Conservation (phyloP, 1,284 basidiomycete species). For the Microstroma glucosiphilum region DNA sequence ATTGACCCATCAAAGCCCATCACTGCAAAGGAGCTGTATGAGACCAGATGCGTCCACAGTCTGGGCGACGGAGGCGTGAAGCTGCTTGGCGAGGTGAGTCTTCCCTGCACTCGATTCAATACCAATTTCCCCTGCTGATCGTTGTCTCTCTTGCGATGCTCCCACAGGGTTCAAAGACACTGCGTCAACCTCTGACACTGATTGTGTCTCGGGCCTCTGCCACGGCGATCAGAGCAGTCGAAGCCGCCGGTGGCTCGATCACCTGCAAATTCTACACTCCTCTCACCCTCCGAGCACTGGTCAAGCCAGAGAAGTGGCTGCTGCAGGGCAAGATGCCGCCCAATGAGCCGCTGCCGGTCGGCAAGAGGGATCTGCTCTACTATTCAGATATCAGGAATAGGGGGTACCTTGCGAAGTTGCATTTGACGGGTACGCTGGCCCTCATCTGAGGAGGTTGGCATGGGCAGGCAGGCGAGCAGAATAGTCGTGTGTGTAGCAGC, state of each 20-base stretch:
- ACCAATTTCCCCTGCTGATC: neutral
- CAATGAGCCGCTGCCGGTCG: slow-evolving; percentile 34
- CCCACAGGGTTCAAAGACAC: slow-evolving; percentile 61
- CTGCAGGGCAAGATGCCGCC: slow-evolving; percentile 30
- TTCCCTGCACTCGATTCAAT: slow-evolving; percentile 55
- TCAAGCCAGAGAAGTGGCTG: slow-evolving; percentile 57
- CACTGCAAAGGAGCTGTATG: slow-evolving; percentile 74
- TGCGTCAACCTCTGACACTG: slow-evolving; percentile 72
- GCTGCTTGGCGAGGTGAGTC: slow-evolving; percentile 63
- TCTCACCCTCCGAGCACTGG: slow-evolving; percentile 71
- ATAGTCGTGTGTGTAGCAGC: slow-evolving; percentile 2
- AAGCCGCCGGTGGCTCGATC: slow-evolving; percentile 72
- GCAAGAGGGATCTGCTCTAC: slow-evolving; percentile 39
- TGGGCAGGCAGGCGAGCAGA: neutral
- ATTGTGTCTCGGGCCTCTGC: slow-evolving; percentile 78
- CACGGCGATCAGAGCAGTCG: slow-evolving; percentile 76
- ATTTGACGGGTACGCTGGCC: neutral
- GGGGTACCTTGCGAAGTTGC: slow-evolving; percentile 31
- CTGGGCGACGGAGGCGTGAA: slow-evolving; percentile 79
- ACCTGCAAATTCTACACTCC: slow-evolving; percentile 88
- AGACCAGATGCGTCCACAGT: slow-evolving; percentile 80
- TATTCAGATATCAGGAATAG: slow-evolving; percentile 32
- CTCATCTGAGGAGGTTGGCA: too few species aligned
- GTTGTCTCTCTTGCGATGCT: too few species aligned
- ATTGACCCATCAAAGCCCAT: slow-evolving; percentile 75